A percentile compares a stretch with the other conserved stretches of the same genome.
Conservation (phyloP, 768 basidiomycete genomes). For the Amanita polypyramis region DNA sequence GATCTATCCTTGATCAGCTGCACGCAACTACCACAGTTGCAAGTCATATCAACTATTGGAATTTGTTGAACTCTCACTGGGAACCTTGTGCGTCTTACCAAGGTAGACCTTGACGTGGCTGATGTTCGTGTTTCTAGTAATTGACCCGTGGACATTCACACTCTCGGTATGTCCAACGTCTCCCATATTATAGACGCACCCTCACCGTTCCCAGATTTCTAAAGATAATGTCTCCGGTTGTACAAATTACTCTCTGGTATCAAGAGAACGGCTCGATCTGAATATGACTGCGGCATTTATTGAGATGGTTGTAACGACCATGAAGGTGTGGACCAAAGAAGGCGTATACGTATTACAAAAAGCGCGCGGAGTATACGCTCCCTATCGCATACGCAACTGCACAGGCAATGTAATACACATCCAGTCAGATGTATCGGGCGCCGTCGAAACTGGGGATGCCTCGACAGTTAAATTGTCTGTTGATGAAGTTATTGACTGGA, state of each 20-base stretch:
- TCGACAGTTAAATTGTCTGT: constrained; percentile 54
- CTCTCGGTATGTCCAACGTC: constrained; percentile 36
- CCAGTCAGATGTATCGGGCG: constrained; percentile 74
- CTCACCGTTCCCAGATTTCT: constrained; percentile 28
- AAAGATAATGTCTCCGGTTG: constrained; percentile 41
- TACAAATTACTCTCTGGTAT: constrained; percentile 50
- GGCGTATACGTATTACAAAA: constrained; percentile 62
- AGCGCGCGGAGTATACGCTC: constrained; percentile 81
- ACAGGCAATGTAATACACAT: constrained; percentile 80
- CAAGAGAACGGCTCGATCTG: constrained; percentile 78
- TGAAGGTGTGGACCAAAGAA: constrained; percentile 68
- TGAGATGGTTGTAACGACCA: constrained; percentile 68
- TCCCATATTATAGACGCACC: background rate
- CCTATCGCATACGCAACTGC: constrained; percentile 85
- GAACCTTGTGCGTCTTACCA: constrained; percentile 62
- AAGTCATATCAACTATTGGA: constrained; percentile 90
- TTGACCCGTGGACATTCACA: constrained; percentile 93
- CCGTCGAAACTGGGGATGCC: constrained; percentile 31
- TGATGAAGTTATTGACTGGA: constrained; percentile 80
- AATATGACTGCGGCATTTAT: constrained; percentile 88
- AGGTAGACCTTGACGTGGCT: background rate
- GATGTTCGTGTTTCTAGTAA: constrained; percentile 40
- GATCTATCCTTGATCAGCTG: constrained; percentile 37
- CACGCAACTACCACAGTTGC: constrained; percentile 76
- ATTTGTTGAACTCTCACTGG: constrained; percentile 95